Evolutionary conservation across 495 filamentous ascomycete species (phyloP), one percentile per base, ranked within the genome.

Genomic region (Schizothecium vesticola): DNA sequence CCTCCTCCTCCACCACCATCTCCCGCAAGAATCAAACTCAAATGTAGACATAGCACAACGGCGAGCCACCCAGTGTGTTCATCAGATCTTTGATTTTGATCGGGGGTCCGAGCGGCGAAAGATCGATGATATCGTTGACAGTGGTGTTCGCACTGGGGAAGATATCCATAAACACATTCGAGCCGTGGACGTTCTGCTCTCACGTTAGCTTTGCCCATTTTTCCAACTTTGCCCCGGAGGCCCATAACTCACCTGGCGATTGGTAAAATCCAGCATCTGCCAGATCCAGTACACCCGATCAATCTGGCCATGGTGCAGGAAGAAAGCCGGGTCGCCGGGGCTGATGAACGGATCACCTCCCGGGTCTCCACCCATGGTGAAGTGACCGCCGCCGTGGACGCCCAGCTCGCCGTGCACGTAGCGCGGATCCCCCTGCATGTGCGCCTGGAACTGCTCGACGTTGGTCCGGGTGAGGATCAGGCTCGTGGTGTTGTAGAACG

Each of bases 201-300:
- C 12, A 13, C 25, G n/a, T 59, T 59, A 23, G 56, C 19, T 57
- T 21, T n/a, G 56, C 19, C 23, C 6, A n/a, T 4, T 4, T 9
- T 57, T 4, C 5, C 56, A 19, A 57, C 16, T 57, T 57, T 21
- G 16, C 10, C 10, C 3, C 10, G 19, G 25, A 23, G 21, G 13
- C n/a, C n/a, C 7, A 23, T 8, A 23, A 62, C 72, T 75, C 21
- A 71, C 67, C 29, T 70, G 68, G 10, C 86, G 76, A 10, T 76
- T 74, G 64, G 68, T 66, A 29, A 77, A 69, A 67, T 90, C 82
- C 67, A 83, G 69, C 51, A 79, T 82, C 76, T 91, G 88, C 89
- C 89, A 91, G 19, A 86, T 86, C 83, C 86, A 88, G 80, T 83
- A 91, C 1, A 85, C 51, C 16, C 86, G 85, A 73, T 90, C 88